phyloP scores from a whole-genome alignment of 495 filamentous ascomycete genomes.

The Pseudotulostoma volvatum region DNA sequence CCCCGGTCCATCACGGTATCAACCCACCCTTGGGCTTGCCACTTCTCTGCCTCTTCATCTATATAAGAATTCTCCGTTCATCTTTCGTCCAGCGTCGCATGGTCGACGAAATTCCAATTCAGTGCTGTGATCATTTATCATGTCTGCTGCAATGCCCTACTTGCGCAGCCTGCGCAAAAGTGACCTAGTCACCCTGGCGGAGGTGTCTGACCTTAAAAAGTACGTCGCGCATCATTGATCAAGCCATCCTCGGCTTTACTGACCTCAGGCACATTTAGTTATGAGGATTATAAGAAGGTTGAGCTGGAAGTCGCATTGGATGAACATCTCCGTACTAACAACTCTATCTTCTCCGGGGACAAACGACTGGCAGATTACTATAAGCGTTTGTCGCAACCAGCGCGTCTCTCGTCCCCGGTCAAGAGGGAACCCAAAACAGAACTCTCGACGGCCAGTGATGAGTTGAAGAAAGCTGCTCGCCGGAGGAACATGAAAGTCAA shows the following conservation, averaged over 20 bases:
- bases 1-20: no score
- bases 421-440: constrained; percentile 44
- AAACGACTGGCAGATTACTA: constrained; percentile 61
- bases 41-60: no score
- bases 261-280: constrained; percentile 34
- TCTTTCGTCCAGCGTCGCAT: no score
- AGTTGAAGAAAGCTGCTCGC: constrained; percentile 17
- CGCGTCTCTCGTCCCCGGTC: constrained; percentile 44
- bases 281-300: constrained; percentile 53
- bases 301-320: constrained; percentile 71
- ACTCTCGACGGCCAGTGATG: constrained; percentile 8
- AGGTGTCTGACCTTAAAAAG: constrained; percentile 56
- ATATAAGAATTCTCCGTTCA: no score
- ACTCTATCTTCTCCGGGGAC: constrained; percentile 41
- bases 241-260: no score
- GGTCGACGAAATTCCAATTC: constrained; percentile 21
- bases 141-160: constrained; percentile 49
- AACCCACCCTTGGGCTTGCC: no score
- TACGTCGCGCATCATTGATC: constrained; percentile 25
- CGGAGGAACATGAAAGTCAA: constrained; percentile 24
- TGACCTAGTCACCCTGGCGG: constrained; percentile 60
- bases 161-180: constrained; percentile 71
- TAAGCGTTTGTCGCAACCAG: constrained; percentile 37
- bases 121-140: constrained; percentile 16
- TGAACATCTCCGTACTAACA: constrained; percentile 52